Evolutionary conservation across 768 basidiomycete genomes (phyloP).

Genomic region (Vishniacozyma victoriae): DNA sequence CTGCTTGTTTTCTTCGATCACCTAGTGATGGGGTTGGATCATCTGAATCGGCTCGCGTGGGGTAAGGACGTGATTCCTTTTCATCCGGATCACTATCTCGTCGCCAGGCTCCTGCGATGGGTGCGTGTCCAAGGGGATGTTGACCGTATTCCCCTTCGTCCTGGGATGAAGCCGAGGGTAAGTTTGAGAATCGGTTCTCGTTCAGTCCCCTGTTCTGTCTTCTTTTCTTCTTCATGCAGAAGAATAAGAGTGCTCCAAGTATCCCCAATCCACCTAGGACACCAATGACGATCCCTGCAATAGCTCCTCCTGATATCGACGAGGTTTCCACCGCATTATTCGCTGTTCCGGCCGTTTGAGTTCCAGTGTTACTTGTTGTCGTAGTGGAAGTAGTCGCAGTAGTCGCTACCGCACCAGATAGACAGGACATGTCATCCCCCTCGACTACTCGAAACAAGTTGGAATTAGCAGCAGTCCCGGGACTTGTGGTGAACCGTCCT

Average conservation of each 20-base stretch:
- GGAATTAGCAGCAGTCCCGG: conserved; percentile 1
- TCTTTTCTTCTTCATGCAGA: conserved; percentile 8
- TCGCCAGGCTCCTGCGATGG: too few species aligned
- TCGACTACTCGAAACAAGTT: conserved; percentile 18
- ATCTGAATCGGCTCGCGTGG: too few species aligned
- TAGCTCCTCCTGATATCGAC: conserved; percentile 14
- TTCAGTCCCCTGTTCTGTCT: too few species aligned
- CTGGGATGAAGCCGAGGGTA: too few species aligned
- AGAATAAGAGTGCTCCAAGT: conserved; percentile 4
- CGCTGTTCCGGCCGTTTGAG: neutral
- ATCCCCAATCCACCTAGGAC: conserved; percentile 7
- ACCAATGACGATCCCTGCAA: conserved; percentile 28
- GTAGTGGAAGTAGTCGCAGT: neutral
- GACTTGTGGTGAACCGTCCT: conserved; percentile 5
- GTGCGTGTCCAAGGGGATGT: too few species aligned
- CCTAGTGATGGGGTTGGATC: too few species aligned
- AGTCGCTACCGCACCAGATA: conserved; percentile 1
- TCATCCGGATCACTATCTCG: too few species aligned
- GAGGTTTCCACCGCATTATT: neutral
- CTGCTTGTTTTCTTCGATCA: too few species aligned
- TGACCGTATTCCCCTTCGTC: too few species aligned
- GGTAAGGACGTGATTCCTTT: too few species aligned
- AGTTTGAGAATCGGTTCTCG: too few species aligned
- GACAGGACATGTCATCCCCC: conserved; percentile 14
- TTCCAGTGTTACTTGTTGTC: neutral